A percentile compares a stretch with the other conserved stretches of the same genome.
Evolutionary conservation across 2,329 filamentous ascomycete genomes (phyloP).

Genomic region (Lasiodiplodia gonubiensis): DNA sequence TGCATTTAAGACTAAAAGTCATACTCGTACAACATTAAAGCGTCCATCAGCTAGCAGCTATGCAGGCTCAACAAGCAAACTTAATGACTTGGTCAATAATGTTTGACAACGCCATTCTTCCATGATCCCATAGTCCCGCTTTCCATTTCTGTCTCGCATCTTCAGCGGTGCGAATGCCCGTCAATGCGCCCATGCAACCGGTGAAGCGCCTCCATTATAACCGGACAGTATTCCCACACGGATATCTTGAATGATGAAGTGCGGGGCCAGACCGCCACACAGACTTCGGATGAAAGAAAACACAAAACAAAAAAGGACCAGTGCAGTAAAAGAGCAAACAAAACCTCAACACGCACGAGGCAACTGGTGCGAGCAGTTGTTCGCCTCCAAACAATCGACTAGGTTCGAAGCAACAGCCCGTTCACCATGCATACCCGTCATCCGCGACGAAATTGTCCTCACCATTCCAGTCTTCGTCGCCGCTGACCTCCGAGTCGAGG

Average conservation of each 20-base stretch:
- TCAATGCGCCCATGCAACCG: not conserved
- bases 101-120: not conserved
- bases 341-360: not conserved
- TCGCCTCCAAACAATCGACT: not conserved
- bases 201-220: not conserved
- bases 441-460: conserved; percentile 56
- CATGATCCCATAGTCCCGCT: not conserved
- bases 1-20: not conserved
- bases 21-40: not conserved
- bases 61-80: not conserved
- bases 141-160: not conserved
- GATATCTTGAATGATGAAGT: not conserved
- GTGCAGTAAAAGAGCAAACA: not conserved
- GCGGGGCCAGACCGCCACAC: not conserved
- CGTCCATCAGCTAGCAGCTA: not conserved
- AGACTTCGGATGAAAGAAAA: not conserved
- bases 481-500: conserved; percentile 64
- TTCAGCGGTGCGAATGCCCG: not conserved
- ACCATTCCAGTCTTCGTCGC: conserved; percentile 64
- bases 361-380: not conserved
- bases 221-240: not conserved
- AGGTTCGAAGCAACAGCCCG: not conserved
- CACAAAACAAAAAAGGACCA: not conserved
- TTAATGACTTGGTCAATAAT: not conserved
- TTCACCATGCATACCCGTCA: conserved; percentile 46